phyloP scores from a whole-genome alignment of 2,329 filamentous ascomycete species.

The Claviceps digitariae region DNA sequence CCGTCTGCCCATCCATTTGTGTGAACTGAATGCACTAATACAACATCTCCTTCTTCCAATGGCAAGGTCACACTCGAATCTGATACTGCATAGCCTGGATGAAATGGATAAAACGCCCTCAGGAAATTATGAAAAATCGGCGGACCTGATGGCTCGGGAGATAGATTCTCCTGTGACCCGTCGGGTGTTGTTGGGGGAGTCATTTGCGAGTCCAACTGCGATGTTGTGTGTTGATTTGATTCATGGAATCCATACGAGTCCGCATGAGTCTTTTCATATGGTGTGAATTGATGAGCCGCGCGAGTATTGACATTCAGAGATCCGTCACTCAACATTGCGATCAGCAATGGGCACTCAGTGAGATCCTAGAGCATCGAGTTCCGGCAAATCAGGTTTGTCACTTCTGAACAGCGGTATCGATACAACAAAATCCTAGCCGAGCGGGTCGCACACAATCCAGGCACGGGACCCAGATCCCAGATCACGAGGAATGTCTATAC shows the following conservation, averaged over 20 bases:
- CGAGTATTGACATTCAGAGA: slow-evolving; percentile 43
- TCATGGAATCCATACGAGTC: slow-evolving; percentile 18
- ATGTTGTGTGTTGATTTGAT: slow-evolving; percentile 22
- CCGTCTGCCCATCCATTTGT: slow-evolving; percentile 98
- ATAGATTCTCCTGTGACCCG: slow-evolving; percentile 47
- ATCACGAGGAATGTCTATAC: neutral
- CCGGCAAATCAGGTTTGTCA: slow-evolving; percentile 2
- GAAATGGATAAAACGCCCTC: slow-evolving; percentile 85
- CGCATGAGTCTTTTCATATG: slow-evolving; percentile 24
- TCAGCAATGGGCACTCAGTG: slow-evolving; percentile 14
- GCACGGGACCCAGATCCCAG: neutral
- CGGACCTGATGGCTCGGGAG: slow-evolving; percentile 29
- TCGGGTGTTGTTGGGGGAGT: slow-evolving; percentile 67
- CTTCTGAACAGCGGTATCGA: neutral
- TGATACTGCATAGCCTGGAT: slow-evolving; percentile 62
- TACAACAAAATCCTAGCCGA: slow-evolving; percentile 4
- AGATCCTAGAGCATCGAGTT: slow-evolving; percentile 18
- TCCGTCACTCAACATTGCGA: slow-evolving; percentile 27
- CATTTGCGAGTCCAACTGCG: slow-evolving; percentile 46
- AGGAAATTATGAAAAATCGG: slow-evolving; percentile 87
- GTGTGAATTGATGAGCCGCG: slow-evolving; percentile 44
- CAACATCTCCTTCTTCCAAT: slow-evolving; percentile 79
- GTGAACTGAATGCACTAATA: slow-evolving; percentile 91
- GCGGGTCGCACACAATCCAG: slow-evolving; percentile 5
- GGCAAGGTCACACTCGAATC: slow-evolving; percentile 80